These are phyloP conservation scores for Scenedesmus sp. DNA, from an alignment of 163 green algal genomes.

Conservation along the genomic window DNA sequence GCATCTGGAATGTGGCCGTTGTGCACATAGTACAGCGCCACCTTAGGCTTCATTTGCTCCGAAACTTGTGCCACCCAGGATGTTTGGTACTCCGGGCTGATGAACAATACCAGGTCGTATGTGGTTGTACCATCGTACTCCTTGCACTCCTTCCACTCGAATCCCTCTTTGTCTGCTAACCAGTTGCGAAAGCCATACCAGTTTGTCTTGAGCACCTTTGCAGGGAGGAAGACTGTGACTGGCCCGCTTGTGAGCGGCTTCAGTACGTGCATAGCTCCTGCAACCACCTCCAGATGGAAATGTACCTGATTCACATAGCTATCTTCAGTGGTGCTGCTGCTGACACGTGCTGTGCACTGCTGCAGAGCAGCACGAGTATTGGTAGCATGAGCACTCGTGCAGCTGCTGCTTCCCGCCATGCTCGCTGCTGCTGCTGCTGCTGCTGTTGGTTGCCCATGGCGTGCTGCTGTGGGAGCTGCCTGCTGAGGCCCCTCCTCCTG, in stretches of 20 bases:
- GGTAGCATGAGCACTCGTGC: neutral
- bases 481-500: neutral
- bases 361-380: neutral
- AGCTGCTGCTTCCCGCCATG: neutral
- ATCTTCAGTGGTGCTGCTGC: slow-evolving; percentile 27
- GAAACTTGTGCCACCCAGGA: slow-evolving; percentile 15
- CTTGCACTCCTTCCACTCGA: slow-evolving; percentile 52
- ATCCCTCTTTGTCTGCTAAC: slow-evolving; percentile 30
- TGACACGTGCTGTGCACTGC: neutral
- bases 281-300: slow-evolving; percentile 57
- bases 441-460: neutral
- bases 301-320: slow-evolving; percentile 55
- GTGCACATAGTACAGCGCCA: slow-evolving; percentile 52
- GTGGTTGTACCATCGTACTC: slow-evolving; percentile 48
- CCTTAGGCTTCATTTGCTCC: slow-evolving; percentile 52
- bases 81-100: slow-evolving; percentile 52
- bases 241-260: slow-evolving; percentile 32
- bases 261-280: slow-evolving; percentile 54
- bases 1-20: slow-evolving; percentile 53
- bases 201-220: slow-evolving; percentile 46
- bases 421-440: neutral
- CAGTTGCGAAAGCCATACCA: slow-evolving; percentile 56
- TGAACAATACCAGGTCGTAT: slow-evolving; percentile 58
- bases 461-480: neutral
- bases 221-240: slow-evolving; percentile 50